Evolutionary conservation across 179 eudicot species (phyloP), one percentile per base, ranked within the genome.

Genomic region (Carnegiea gigantea): DNA sequence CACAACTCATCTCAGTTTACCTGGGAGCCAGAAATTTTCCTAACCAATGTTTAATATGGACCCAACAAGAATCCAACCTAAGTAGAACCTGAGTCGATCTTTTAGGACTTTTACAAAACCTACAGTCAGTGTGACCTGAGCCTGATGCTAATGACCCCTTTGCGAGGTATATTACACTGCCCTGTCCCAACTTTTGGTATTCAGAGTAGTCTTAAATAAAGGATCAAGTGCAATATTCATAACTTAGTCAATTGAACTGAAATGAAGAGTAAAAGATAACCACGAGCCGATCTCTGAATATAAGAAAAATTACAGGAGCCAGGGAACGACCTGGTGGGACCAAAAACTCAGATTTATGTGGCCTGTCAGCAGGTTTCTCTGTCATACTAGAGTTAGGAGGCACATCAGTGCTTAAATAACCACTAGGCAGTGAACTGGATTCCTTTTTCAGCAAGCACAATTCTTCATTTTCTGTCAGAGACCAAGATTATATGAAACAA

Each of bases 301-400:
- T 70, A 30, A 70, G 73, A 26, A 9, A 67, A 67, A 5, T 15
- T 0, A 15, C 9, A 70, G 73, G 46, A 9, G 46, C 46, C n/a
- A 18, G 73, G 36, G 46, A 70, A 70, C 73, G 5, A 36, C 73
- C 73, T 70, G 73, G 15, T 70, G 46, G 73, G 73, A 44, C 73
- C 14, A 70, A 14, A 33, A 36, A 14, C 46, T 70, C 73, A 30
- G 73, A 70, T 36, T 36, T 70, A 14, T 14, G 46, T 30, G 73
- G 46, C 9, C 4, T 70, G 6, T 17, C 73, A 70, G 15, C 46
- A 70, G 40, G 44, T 30, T 70, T 70, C 44, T 70, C 12, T 30
- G 46, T 36, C 73, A 70, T 70, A 20, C 38, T 65, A 65, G 38
- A 65, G 71, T 33, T 65, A 9, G 71, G 3, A 65, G 71, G 36